Evolutionary conservation across 768 basidiomycete species (phyloP).

Genomic region (Amanita fuliginea): DNA sequence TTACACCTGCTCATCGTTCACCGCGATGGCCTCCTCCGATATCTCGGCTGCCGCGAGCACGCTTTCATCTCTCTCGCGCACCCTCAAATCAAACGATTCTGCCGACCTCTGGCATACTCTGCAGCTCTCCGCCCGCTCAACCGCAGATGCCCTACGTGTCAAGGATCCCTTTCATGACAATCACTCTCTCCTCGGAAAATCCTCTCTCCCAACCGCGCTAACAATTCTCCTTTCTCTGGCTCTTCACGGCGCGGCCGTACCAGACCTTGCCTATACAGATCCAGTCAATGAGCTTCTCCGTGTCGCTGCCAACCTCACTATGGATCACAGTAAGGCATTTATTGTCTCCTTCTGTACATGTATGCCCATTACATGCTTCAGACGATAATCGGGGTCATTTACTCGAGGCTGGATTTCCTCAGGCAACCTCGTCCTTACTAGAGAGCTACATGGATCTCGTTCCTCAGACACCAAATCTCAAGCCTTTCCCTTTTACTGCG

Average conservation of each 20-base stretch:
- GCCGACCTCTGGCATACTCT: conserved; percentile 1
- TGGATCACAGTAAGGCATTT: conserved; percentile 58
- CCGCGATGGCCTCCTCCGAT: not conserved
- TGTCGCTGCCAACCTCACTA: conserved; percentile 74
- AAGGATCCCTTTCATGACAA: conserved; percentile 53
- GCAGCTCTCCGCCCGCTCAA: not conserved
- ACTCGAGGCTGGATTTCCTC: conserved; percentile 61
- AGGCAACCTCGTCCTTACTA: conserved; percentile 53
- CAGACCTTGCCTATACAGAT: conserved; percentile 32
- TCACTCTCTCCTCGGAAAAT: conserved; percentile 57
- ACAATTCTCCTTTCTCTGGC: conserved; percentile 49
- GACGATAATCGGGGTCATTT: conserved; percentile 68
- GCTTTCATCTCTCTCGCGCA: not conserved
- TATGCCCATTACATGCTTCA: conserved; percentile 15
- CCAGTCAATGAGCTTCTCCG: conserved; percentile 62
- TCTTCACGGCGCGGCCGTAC: conserved; percentile 35
- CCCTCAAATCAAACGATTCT: conserved; percentile 3
- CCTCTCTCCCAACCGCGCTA: conserved; percentile 53
- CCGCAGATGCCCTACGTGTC: conserved; percentile 32
- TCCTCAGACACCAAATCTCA: conserved; percentile 18
- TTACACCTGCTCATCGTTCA: not conserved
- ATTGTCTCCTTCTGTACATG: not conserved
- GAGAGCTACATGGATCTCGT: conserved; percentile 54
- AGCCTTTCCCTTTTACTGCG: conserved; percentile 41
- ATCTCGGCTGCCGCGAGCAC: not conserved